Base-by-base conservation (phyloP, 805 yeast genomes). In the Candida berthetii region DNA sequence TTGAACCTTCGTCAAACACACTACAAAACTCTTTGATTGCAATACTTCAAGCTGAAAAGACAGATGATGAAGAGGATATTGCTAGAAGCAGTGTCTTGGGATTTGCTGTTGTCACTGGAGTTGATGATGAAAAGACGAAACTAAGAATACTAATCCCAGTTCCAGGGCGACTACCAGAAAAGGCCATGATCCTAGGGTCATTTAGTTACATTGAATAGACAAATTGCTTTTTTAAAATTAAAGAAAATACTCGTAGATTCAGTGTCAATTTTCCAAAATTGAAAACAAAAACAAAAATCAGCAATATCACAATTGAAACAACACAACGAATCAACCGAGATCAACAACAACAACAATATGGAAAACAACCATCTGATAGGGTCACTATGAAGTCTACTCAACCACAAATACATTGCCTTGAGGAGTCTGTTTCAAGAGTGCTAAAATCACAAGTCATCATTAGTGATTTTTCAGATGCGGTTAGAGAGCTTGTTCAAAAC, bases 121-220 rank as follows among this genome's bases (percentile, higher is more conserved):
- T 80, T 18, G 95, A 90, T 54, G 97, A 91, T 48, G 65, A 76
- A 14, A 82, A 80, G 53, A 72, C 75, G 14, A 82, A 76, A 50
- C 55, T 86, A 42, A 82, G 82, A 53, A 69, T 93, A 8, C 67
- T 91, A 46, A 69, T 89, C 46, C 98, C 99, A 0, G 83, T 87
- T 5, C 96, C 96, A 2, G 95, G 96, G 1, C 67, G 82, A 33
- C 65, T 90, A 19, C 99, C 99, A 0, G 71, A 80, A 20, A 77
- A 80, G 47, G 80, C 85, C 2, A 69, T 87, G 53, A 59, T 93
- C 3, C 64, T 90, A 37, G 95, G 97, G 2, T 77, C 78, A 32
- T 80, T 78, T 51, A 81, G 95, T 49, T 93, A 87, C 60, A 76
- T 81, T 39, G 99, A 93, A 65, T 91, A 63, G 55, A 13, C 11